Evolutionary conservation across 2,329 filamentous ascomycete genomes (phyloP).

Genomic region (Colletotrichum sansevieriae): DNA sequence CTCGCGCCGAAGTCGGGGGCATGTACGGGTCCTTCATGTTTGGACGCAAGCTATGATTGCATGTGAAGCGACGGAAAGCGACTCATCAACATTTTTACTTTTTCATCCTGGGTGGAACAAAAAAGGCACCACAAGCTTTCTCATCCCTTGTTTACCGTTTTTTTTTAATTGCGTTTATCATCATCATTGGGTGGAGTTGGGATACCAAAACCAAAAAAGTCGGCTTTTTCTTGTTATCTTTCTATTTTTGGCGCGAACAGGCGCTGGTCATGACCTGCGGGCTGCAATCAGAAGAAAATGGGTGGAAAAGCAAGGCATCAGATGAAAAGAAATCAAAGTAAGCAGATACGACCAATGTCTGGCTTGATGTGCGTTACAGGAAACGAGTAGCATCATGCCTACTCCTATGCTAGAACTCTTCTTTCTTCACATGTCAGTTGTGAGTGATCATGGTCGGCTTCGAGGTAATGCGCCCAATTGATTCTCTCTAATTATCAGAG

Average conservation of each 20-base stretch:
- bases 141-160: background rate
- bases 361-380: slow-evolving; percentile 33
- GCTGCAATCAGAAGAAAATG: slow-evolving; percentile 19
- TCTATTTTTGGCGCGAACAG: background rate
- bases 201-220: slow-evolving; percentile 35
- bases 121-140: background rate
- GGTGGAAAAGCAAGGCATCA: slow-evolving; percentile 14
- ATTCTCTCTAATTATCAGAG: background rate
- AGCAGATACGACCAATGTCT: slow-evolving; percentile 27
- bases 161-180: background rate
- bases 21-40: slow-evolving; percentile 86
- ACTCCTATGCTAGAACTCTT: slow-evolving; percentile 11
- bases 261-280: slow-evolving; percentile 25
- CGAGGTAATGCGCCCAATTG: slow-evolving; percentile 3
- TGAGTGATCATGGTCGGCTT: background rate
- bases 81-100: slow-evolving; percentile 12
- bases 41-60: slow-evolving; percentile 65
- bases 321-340: slow-evolving; percentile 13
- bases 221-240: slow-evolving; percentile 12
- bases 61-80: slow-evolving; percentile 27
- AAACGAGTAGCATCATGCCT: slow-evolving; percentile 21
- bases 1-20: slow-evolving; percentile 89
- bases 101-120: too few species aligned
- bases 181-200: slow-evolving; percentile 37
- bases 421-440: background rate